Evolutionary conservation across 1,284 basidiomycete genomes (phyloP).

Genomic region (Hymenochaete sp.): DNA sequence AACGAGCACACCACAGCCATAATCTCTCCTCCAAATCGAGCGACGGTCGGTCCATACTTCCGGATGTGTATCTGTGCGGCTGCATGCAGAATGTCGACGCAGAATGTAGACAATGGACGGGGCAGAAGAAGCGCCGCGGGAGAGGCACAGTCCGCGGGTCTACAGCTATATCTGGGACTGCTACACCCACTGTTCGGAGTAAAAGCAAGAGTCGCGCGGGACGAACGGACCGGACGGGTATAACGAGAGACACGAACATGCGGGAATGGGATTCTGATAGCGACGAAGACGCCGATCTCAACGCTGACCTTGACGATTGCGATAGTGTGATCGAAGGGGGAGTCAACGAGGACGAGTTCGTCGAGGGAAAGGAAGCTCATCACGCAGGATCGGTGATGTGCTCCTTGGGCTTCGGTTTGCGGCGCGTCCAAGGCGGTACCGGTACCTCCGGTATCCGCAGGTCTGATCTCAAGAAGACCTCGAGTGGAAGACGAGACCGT

Average conservation of each 20-base stretch:
- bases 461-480: background rate
- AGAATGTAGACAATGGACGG: conserved; percentile 8
- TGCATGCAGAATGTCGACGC: conserved; percentile 14
- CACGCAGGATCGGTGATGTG: conserved; percentile 7
- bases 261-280: conserved; percentile 11
- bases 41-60: background rate
- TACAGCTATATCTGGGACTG: conserved; percentile 1
- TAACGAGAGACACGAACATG: conserved; percentile 6
- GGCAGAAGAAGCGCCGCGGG: background rate
- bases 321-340: conserved; percentile 5
- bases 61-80: conserved; percentile 7
- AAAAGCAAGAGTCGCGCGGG: conserved; percentile 9
- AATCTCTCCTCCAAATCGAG: no score
- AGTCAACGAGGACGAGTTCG: conserved; percentile 13
- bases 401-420: conserved; percentile 13
- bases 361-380: background rate
- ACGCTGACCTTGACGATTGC: conserved; percentile 2
- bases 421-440: conserved; percentile 3
- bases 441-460: background rate
- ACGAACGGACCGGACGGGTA: conserved; percentile 8
- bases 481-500: background rate
- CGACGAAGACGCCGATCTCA: conserved; percentile 5
- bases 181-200: conserved; percentile 3
- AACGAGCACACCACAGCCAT: no score
- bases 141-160: background rate